Base-by-base conservation (phyloP, 2,329 filamentous ascomycete genomes). In the Penicillium sp. region DNA sequence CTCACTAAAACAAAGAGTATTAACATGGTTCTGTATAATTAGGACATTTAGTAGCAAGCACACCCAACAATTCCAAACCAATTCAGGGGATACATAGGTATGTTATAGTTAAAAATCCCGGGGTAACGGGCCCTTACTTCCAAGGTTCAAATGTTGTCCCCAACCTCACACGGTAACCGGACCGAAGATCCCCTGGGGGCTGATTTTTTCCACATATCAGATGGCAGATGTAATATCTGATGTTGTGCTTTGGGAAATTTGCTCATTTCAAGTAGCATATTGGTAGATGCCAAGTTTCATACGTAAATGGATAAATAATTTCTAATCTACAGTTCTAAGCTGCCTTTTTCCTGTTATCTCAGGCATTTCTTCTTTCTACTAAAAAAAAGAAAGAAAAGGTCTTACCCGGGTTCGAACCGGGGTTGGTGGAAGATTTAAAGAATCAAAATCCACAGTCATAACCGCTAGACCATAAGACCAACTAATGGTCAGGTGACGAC, bases 191-290 rank as follows among this genome's bases (percentile, higher is more conserved):
- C 43, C 46, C 36, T 33, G 46, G 46, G 58, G 57, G 41, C 60
- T 46, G 56, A 48, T 61, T 59, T 65, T 65, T 62, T 61, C 63
- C 63, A 52, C 51, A 55, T 65, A 56, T 61, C 46, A 56, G 38
- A 64, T 50, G 33, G 53, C 56, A 41, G 9, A 38, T 44, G 5
- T 8, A 11, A 37, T 4, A 19, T 12, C 5, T 19, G 22, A n/a
- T 26, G 12, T 26, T 25, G 16, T 41, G 2, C 12, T 28, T 42
- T 26, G 26, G 26, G 9, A 5, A 2, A 28, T 28, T 28, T 22
- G 22, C 4, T 22, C 22, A 22, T 22, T 22, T 3, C 22, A 22
- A 4, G 22, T 22, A 22, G 4, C 22, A 22, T 22, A 2, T 4
- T 4, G 2, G 22, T 22, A 22, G 4, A 22, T 22, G 22, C 22